Conservation (phyloP, 2,329 filamentous ascomycete genomes). For the Ramularia endophylla region DNA sequence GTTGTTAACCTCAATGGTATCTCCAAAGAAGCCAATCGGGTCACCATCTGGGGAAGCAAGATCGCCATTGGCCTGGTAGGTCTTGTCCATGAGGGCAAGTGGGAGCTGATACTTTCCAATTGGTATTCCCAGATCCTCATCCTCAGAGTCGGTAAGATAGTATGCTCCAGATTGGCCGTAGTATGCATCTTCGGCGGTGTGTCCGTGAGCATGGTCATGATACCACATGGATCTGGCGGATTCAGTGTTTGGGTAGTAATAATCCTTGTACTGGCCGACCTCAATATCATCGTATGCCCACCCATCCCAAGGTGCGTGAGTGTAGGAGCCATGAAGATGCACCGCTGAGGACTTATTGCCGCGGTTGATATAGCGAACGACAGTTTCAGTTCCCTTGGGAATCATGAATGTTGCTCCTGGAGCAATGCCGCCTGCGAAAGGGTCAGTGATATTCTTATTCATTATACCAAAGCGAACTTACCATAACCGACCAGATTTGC, state of each 20-base stretch:
- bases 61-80: conserved; percentile 47
- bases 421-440: conserved; percentile 39
- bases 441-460: neutral
- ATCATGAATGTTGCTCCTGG: conserved; percentile 51
- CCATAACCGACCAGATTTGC: conserved; percentile 45
- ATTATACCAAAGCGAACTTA: conserved; percentile 2
- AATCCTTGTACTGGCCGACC: conserved; percentile 54
- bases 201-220: conserved; percentile 41
- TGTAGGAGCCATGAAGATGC: conserved; percentile 52
- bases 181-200: conserved; percentile 51
- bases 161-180: conserved; percentile 53
- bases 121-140: conserved; percentile 46
- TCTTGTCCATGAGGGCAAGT: conserved; percentile 46
- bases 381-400: conserved; percentile 44
- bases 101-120: conserved; percentile 50
- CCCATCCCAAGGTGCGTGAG: conserved; percentile 36
- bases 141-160: conserved; percentile 47
- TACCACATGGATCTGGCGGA: conserved; percentile 53
- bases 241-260: conserved; percentile 56
- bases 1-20: conserved; percentile 54
- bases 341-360: conserved; percentile 41
- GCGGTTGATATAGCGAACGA: conserved; percentile 51
- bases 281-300: conserved; percentile 51
- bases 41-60: conserved; percentile 41
- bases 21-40: conserved; percentile 47